These are phyloP conservation scores for Rhizopus arrhizus DNA, from an alignment of 371 early-diverging fungal genomes.

Conservation along the genomic window DNA sequence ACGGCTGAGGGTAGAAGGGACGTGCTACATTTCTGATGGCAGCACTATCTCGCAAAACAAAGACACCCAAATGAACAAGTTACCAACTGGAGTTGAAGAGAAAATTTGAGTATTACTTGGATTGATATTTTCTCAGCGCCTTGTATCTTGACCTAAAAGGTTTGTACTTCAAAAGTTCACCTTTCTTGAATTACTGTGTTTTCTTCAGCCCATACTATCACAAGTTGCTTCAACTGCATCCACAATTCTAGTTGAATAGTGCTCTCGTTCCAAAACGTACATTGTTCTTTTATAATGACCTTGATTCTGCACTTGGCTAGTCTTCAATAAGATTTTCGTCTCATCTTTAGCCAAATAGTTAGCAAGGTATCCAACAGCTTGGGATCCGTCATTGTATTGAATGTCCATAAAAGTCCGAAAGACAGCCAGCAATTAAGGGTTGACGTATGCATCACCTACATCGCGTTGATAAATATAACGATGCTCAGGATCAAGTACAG, in stretches of 20 bases:
- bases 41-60: too few relatives aligned
- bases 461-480: background rate
- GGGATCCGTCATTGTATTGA: conserved; percentile 5
- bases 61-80: too few relatives aligned
- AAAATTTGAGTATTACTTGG: too few relatives aligned
- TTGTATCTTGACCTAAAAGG: background rate
- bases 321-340: background rate
- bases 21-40: too few relatives aligned
- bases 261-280: background rate
- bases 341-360: conserved; percentile 17
- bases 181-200: background rate
- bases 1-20: too few relatives aligned
- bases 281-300: conserved; percentile 2
- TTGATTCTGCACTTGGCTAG: background rate
- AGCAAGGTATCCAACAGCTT: conserved; percentile 9
- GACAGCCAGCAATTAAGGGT: conserved; percentile 9
- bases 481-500: background rate
- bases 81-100: too few relatives aligned
- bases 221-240: conserved; percentile 9
- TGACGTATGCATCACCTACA: background rate
- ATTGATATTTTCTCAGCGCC: background rate
- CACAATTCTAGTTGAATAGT: conserved; percentile 1
- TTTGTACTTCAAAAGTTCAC: background rate
- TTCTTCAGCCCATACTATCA: conserved; percentile 6
- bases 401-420: conserved; percentile 13